Evolutionary conservation across 371 early-diverging fungal species (phyloP).

Genomic region (Mucor circinelloides): DNA sequence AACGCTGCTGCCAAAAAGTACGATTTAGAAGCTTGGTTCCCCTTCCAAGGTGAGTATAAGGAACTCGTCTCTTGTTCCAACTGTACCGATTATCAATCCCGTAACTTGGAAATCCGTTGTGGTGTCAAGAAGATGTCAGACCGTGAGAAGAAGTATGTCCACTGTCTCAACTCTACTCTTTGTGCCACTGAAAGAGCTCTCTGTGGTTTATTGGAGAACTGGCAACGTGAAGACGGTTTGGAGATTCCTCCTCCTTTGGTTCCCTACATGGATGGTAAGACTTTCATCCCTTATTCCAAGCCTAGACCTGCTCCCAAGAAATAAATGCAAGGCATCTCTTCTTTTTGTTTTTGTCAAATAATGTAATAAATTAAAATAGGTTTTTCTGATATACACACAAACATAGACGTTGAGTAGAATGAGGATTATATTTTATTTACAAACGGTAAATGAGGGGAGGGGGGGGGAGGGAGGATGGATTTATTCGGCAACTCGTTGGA

Average conservation of each 20-base stretch:
- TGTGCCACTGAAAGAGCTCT: constrained; percentile 98
- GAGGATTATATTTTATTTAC: not conserved
- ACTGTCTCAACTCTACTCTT: constrained; percentile 98
- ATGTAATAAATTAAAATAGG: constrained; percentile 5
- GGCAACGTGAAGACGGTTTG: constrained; percentile 93
- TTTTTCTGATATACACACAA: not conserved
- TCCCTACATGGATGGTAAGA: constrained; percentile 93
- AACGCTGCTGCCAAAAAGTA: constrained; percentile 99
- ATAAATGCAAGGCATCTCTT: constrained; percentile 6
- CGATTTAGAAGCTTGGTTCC: constrained; percentile 99
- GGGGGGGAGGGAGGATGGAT: not conserved
- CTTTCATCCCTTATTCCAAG: constrained; percentile 87
- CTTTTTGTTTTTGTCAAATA: not conserved
- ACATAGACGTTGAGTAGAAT: not conserved
- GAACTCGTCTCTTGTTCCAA: constrained; percentile 99
- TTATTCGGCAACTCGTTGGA: constrained; percentile 19
- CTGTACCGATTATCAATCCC: constrained; percentile 99
- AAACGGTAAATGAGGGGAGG: not conserved
- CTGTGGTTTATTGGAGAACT: constrained; percentile 98
- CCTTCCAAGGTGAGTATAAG: constrained; percentile 97
- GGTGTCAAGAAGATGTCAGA: constrained; percentile 97
- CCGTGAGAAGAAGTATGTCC: constrained; percentile 96
- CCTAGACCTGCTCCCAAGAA: constrained; percentile 40
- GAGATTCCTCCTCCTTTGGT: constrained; percentile 86
- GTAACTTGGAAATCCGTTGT: constrained; percentile 96